Base-by-base conservation (phyloP, 2,329 filamentous ascomycete genomes). In the Phialocephala subalpina region DNA sequence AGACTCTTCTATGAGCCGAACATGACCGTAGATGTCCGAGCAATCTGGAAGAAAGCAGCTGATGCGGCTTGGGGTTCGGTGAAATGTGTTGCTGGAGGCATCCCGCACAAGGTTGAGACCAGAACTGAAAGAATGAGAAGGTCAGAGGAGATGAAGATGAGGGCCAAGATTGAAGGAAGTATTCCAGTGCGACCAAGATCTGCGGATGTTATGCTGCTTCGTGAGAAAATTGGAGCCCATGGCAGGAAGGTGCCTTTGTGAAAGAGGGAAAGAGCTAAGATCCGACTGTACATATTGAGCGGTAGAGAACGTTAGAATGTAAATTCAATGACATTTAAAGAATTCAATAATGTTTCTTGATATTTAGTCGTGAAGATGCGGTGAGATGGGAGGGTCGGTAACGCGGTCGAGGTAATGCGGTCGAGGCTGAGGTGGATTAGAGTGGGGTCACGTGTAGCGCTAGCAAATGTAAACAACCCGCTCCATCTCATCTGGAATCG, bases 1-100 rank as follows among this genome's bases (percentile, higher is more conserved):
- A 80, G 87, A 3, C 74, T 90, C 11, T 90, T 84, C 72, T 89
- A 85, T 67, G 87, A 87, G 12, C 74, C 80, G n/a, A 76, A 79
- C 1, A 88, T 86, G 75, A 74, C 85, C 22, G 74, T 80, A 6
- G 81, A 87, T 63, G 80, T 84, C 1, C 78, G 78, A 2, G 77
- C 75, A 25, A 73, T 86, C 25, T 90, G 88, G 88, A 77, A 75
- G 38, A 79, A 77, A 55, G 81, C 79, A 22, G 75, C 76, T 1
- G 73, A 75, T 3, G 76, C 77, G 1, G 76, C 77, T 1, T 83
- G 80, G 79, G 79, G 78, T 1, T 78, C 73, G 4, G 77, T 76
- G 60, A 67, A 70, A 45, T 81, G 79, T 69, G 75, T 76, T 42
- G 68, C 68, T 36, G 72, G 73, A 36, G 63, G 58, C 29, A 49